A percentile compares a stretch with the other conserved stretches of the same genome.
Conservation (phyloP, 805 yeast genomes). For the Zygosaccharomyces pseudorouxii region DNA sequence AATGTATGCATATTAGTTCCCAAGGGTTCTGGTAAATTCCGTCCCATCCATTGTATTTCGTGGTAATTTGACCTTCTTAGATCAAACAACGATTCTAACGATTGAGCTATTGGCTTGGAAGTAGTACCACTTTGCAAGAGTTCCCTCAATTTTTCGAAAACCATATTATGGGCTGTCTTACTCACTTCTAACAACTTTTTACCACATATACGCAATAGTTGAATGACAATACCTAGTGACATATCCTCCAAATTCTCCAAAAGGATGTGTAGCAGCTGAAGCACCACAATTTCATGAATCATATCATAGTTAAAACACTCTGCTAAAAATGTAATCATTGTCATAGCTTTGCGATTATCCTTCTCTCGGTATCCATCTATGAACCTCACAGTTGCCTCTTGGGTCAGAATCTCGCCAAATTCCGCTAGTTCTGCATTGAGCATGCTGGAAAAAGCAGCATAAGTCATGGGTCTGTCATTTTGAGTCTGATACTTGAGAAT, state of each 20-base stretch:
- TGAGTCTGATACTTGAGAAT: conserved; percentile 50
- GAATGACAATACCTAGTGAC: conserved; percentile 51
- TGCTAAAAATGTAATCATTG: conserved; percentile 49
- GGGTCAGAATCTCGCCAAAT: conserved; percentile 53
- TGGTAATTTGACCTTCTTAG: conserved; percentile 43
- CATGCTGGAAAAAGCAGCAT: conserved; percentile 54
- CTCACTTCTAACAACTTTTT: conserved; percentile 42
- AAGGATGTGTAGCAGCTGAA: conserved; percentile 50
- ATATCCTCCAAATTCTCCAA: conserved; percentile 44
- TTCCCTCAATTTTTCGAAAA: conserved; percentile 57
- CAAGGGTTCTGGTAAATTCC: neutral
- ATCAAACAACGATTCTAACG: conserved; percentile 50
- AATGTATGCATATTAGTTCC: conserved; percentile 13
- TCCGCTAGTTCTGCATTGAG: conserved; percentile 65
- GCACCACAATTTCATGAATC: conserved; percentile 46
- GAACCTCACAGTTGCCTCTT: conserved; percentile 55
- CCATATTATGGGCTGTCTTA: conserved; percentile 41
- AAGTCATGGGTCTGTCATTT: conserved; percentile 42
- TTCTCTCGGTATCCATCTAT: conserved; percentile 47
- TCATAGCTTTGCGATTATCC: conserved; percentile 42
- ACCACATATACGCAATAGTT: conserved; percentile 51
- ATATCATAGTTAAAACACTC: conserved; percentile 62
- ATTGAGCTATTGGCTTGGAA: conserved; percentile 40
- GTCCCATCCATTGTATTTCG: conserved; percentile 14
- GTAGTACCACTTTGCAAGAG: conserved; percentile 48